Base-by-base conservation (phyloP, 768 basidiomycete species). In the Trametes sanguinea region DNA sequence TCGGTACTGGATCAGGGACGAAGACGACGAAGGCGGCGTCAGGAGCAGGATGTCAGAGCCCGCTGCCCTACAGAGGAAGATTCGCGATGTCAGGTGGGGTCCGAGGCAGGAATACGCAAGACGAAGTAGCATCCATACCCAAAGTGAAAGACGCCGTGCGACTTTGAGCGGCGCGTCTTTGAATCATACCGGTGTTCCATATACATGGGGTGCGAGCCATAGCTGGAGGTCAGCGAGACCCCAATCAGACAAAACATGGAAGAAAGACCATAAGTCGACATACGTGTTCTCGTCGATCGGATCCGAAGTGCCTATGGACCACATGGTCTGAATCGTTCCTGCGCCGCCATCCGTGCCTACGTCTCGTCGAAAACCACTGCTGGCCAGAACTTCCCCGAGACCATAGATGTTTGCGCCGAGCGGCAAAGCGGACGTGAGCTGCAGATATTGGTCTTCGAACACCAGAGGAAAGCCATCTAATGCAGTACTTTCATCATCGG, bases 381-480 rank as follows among this genome's bases (percentile, higher is more conserved):
- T 84, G 1, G 87, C 80, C 11, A 90, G 76, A 1, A 85, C 83
- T 70, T 94, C 90, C 2, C 91, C 89, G 40, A 93, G 74, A 2
- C 92, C 92, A 64, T 92, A 92, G 51, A 93, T 81, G 65, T 92
- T 92, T 2, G 90, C 81, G 39, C 81, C 77, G 6, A 80, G 70
- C 0, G 90, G 88, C 1, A 93, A 76, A 0, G 86, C 81, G 3
- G 88, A 89, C 0, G 88, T 76, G 17, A 93, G 64, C 80, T 92
- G 89, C 22, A 93, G 79, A 69, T 91, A 92, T 68, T 88, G 87
- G 63, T 92, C 85, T 66, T 92, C 90, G 67, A 92, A 92, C 11
- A 93, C 82, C 10, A 93, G 76, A 0, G 85, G 83, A 60, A 90
- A 89, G 0, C 81, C 85, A 58, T 85, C 78, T 16, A 92, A 76